Evolutionary conservation across 345 rosid genomes (phyloP).

Genomic region (Microthlaspi erraticum): DNA sequence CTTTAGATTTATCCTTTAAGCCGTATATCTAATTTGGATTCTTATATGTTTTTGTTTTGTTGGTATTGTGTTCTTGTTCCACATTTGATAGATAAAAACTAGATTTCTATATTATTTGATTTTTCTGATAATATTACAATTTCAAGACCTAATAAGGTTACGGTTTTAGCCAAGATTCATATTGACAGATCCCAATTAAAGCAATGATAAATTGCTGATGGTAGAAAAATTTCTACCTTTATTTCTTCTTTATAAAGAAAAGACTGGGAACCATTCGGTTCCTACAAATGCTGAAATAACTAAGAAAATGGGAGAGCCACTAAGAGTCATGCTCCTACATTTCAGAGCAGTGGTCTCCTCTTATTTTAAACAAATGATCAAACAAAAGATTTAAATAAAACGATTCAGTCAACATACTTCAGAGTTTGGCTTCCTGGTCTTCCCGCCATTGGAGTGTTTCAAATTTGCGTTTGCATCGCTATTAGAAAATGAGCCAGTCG

Average conservation of each 20-base stretch:
- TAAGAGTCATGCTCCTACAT: constrained; percentile 9
- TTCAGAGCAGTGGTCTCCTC: constrained; percentile 7
- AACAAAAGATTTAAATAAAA: not conserved
- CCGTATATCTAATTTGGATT: constrained; percentile 36
- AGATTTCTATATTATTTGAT: constrained; percentile 8
- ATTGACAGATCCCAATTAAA: no score
- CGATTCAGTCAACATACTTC: not conserved
- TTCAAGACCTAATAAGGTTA: not conserved
- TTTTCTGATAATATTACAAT: constrained; percentile 23
- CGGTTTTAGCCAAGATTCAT: not conserved
- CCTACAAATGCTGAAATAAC: not conserved
- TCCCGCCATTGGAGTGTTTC: not conserved
- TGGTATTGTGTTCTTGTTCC: constrained; percentile 27
- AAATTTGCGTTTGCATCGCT: not conserved
- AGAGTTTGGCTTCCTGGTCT: not conserved
- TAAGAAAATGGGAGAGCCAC: constrained; percentile 2
- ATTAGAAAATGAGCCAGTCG: not conserved
- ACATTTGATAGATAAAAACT: constrained; percentile 31
- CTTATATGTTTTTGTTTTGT: constrained; percentile 26
- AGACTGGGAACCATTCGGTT: no score
- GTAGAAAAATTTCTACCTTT: not conserved
- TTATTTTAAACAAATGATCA: not conserved
- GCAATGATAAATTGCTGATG: not conserved
- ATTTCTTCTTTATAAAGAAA: not conserved
- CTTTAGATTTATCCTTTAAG: constrained; percentile 17